Percentiles rank a stretch among this genome's conserved stretches.
Evolutionary conservation across 192 early-diverging fungal species (phyloP).

Genomic region (Phlyctochytrium planicorne): DNA sequence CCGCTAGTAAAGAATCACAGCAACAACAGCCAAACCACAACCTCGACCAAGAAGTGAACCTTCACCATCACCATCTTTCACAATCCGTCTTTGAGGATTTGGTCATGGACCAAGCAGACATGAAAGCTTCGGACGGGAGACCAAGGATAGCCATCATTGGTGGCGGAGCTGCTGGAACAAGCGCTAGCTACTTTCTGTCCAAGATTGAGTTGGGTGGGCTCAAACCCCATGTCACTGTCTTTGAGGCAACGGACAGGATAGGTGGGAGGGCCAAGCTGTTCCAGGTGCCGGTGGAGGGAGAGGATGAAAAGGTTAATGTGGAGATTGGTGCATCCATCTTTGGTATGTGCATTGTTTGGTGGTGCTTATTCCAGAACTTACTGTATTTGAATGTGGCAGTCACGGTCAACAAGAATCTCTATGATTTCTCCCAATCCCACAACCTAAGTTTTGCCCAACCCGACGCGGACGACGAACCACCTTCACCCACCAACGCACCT

Average conservation of each 20-base stretch:
- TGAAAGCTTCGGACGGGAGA: no score
- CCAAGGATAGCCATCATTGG: slow-evolving; percentile 28
- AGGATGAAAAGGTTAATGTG: slow-evolving; percentile 24
- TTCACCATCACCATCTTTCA: no score
- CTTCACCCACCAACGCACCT: no score
- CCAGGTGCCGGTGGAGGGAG: slow-evolving; percentile 12
- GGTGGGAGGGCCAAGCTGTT: slow-evolving; percentile 52
- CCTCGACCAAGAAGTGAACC: no score
- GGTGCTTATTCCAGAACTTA: background rate
- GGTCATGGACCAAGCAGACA: no score
- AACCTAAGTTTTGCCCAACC: slow-evolving; percentile 47
- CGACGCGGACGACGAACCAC: slow-evolving; percentile 29
- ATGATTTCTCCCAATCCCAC: slow-evolving; percentile 49
- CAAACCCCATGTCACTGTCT: slow-evolving; percentile 40
- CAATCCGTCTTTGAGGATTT: no score
- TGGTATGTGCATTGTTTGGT: background rate
- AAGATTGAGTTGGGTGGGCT: background rate
- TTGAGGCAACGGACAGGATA: slow-evolving; percentile 49
- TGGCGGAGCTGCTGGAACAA: slow-evolving; percentile 26
- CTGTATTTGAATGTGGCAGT: slow-evolving; percentile 23
- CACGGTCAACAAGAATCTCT: slow-evolving; percentile 53
- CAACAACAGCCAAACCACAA: no score
- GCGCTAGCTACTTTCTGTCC: slow-evolving; percentile 19
- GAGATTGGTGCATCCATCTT: slow-evolving; percentile 69
- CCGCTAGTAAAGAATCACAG: no score